These are phyloP conservation scores for Candida pseudoviswanathii DNA, from an alignment of 1,139 yeast genomes.

Conservation along the genomic window DNA sequence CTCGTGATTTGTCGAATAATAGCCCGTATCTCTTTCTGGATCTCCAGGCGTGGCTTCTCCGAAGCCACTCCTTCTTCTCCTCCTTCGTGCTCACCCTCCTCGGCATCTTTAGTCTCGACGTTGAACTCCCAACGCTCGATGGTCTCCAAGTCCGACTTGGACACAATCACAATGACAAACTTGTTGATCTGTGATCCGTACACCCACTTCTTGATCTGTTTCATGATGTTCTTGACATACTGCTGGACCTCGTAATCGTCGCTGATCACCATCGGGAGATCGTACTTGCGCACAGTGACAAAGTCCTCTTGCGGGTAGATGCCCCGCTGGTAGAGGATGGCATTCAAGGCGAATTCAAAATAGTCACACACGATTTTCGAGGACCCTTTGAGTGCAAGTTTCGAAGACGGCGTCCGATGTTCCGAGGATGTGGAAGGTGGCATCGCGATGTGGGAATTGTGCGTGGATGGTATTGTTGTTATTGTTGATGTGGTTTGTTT, in stretches of 20 bases:
- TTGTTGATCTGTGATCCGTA: constrained; percentile 69
- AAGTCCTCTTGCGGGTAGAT: constrained; percentile 91
- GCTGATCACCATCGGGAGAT: constrained; percentile 70
- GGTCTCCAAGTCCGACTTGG: constrained; percentile 65
- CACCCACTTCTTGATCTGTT: constrained; percentile 84
- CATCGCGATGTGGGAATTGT: background rate
- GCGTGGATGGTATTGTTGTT: background rate
- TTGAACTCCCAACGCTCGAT: constrained; percentile 90
- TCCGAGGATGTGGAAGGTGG: background rate
- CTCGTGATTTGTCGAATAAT: constrained; percentile 89
- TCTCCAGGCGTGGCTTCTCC: constrained; percentile 46
- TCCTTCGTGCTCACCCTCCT: constrained; percentile 7
- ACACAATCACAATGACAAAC: constrained; percentile 70
- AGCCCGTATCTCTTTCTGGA: constrained; percentile 78
- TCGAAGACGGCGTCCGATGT: constrained; percentile 19
- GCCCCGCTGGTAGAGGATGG: constrained; percentile 85
- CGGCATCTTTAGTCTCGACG: constrained; percentile 43
- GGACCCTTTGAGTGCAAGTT: constrained; percentile 73
- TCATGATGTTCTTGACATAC: constrained; percentile 68
- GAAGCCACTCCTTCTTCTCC: constrained; percentile 6
- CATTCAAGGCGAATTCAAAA: constrained; percentile 78
- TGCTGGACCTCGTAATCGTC: constrained; percentile 75
- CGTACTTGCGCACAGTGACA: constrained; percentile 77
- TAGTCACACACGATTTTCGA: constrained; percentile 80
- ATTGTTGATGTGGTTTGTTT: constrained; percentile 1